Evolutionary conservation across 176 grass and related monocot genomes (phyloP), one percentile per base, ranked within the genome.

Genomic region (Leersia perrieri): DNA sequence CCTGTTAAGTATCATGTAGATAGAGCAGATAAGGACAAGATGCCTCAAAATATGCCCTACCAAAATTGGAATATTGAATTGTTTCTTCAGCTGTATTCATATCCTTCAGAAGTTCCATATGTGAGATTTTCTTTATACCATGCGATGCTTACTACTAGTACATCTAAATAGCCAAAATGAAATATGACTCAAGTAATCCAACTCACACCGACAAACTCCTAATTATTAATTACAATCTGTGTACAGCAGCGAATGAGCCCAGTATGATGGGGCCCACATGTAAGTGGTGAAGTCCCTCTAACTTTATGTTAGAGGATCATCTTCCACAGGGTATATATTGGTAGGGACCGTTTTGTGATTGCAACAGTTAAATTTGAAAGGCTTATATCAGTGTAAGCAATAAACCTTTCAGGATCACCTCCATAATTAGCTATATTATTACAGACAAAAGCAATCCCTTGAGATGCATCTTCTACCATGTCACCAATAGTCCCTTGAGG

Each of bases 401-500:
- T 72, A 36, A 84, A 98, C 95, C 95, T 92, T 82, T 73, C 79
- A 81, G 92, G 86, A 82, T 98, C 95, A 83, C 92, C 92, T 70
- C 95, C 95, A 88, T 92, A 98, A 74, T 67, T 89, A 66, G 76
- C 81, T 87, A 92, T 89, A 76, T 88, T 85, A 44, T 91, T 98
- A 88, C 92, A 94, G 64, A 98, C 81, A 91, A 94, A 98, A 49
- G 90, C 85, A 44, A 98, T 88, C 78, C 95, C 95, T 76, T 82
- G 74, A 45, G 92, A 98, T 67, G 61, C 90, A 86, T 98, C 92
- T 87, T 93, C 84, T 76, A 98, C 84, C 92, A 98, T 98, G 62
- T 93, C 84, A 40, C 92, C 73, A 73, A 95, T 95, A 64, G 95
- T 98, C 70, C 95, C 95, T 72, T 98, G 92, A 84, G 95, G 95